These are phyloP conservation scores for Actinomortierella wolfii DNA, from an alignment of 371 early-diverging fungal genomes.

Conservation along the genomic window DNA sequence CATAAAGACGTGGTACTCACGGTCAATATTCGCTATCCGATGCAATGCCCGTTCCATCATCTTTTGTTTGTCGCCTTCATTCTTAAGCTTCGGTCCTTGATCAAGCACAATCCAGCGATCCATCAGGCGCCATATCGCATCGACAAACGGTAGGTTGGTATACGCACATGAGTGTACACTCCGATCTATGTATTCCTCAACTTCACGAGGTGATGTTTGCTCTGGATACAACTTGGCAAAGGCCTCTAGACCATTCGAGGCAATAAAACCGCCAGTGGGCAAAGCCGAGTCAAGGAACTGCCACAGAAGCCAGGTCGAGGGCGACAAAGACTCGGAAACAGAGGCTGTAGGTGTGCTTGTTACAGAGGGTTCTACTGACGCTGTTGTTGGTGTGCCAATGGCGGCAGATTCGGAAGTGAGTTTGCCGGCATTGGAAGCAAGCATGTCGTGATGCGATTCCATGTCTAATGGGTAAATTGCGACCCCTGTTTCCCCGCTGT, in stretches of 20 bases:
- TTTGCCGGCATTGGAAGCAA: too few relatives aligned
- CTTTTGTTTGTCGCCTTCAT: conserved; percentile 21
- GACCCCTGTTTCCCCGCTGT: too few relatives aligned
- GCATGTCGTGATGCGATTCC: too few relatives aligned
- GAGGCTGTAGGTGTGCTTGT: too few relatives aligned
- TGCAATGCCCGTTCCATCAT: conserved; percentile 30
- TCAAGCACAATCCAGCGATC: conserved; percentile 35
- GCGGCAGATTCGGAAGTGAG: too few relatives aligned
- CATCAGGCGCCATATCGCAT: conserved; percentile 57
- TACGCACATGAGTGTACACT: conserved; percentile 68
- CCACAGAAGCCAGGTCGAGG: conserved; percentile 77
- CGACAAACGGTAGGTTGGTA: conserved; percentile 71
- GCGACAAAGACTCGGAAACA: too few relatives aligned
- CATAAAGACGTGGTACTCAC: conserved; percentile 44
- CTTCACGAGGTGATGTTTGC: conserved; percentile 15
- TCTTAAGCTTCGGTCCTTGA: conserved; percentile 23
- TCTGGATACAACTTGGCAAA: conserved; percentile 41
- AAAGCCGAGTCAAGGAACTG: conserved; percentile 89
- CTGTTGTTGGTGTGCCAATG: too few relatives aligned
- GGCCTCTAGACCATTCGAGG: conserved; percentile 83
- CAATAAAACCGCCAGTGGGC: conserved; percentile 89
- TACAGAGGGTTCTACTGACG: too few relatives aligned
- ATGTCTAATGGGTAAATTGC: too few relatives aligned
- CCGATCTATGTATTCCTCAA: conserved; percentile 38
- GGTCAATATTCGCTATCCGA: conserved; percentile 33